phyloP scores from a whole-genome alignment of 1,139 yeast species.

The Magnusiomyces ingens region DNA sequence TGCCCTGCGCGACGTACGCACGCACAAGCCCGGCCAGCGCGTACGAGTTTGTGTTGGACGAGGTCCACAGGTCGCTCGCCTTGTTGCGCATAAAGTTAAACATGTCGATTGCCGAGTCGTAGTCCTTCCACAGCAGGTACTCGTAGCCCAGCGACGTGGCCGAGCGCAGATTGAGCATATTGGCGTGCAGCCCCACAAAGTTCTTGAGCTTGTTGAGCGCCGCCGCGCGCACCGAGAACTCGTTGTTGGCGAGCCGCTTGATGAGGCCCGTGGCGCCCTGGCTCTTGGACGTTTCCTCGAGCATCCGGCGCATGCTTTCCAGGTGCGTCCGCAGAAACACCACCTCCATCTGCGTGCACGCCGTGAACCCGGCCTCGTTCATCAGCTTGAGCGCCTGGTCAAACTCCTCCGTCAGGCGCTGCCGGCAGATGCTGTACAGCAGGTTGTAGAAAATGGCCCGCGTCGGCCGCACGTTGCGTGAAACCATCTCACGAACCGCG shows the following conservation, averaged over 20 bases:
- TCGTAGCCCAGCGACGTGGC: constrained; percentile 13
- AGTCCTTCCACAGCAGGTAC: constrained; percentile 9
- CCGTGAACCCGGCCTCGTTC: constrained; percentile 13
- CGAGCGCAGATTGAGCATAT: constrained; percentile 4
- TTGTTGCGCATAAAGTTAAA: constrained; percentile 9
- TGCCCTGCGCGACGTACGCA: not conserved
- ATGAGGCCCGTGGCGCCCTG: constrained; percentile 4
- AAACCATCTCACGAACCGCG: constrained; percentile 6
- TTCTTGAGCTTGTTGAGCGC: constrained; percentile 3
- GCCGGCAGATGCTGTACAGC: constrained; percentile 12
- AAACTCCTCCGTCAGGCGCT: constrained; percentile 7
- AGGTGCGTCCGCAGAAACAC: constrained; percentile 12
- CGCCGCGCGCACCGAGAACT: constrained; percentile 6
- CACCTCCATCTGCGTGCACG: constrained; percentile 7
- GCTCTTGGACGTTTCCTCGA: not conserved
- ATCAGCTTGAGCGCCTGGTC: constrained; percentile 10
- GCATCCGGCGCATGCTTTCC: constrained; percentile 1
- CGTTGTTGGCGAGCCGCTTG: not conserved
- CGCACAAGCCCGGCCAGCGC: not conserved
- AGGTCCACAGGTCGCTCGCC: not conserved
- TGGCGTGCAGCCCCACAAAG: constrained; percentile 8
- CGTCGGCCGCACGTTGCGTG: constrained; percentile 9
- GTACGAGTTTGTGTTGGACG: not conserved
- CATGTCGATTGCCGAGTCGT: constrained; percentile 9
- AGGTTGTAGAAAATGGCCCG: constrained; percentile 9